Percentiles rank a stretch among this genome's conserved stretches.
Evolutionary conservation across 2,329 filamentous ascomycete species (phyloP).

Genomic region (Trichoderma pleuroti): DNA sequence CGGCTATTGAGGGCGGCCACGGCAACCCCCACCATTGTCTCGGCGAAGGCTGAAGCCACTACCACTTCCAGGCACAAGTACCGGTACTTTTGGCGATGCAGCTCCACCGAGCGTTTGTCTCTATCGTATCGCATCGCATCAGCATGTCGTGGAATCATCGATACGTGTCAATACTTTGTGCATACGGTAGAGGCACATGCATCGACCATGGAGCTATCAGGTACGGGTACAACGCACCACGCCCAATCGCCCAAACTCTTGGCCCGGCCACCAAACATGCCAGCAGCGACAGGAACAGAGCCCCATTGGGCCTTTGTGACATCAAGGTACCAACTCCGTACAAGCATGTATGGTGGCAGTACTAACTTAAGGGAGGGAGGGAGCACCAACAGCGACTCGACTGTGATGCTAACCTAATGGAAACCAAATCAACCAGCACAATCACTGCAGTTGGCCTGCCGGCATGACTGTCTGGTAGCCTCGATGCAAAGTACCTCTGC

Average conservation of each 20-base stretch:
- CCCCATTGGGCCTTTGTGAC: neutral
- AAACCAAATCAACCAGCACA: neutral
- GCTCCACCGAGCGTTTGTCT: conserved; percentile 1
- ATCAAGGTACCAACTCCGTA: neutral
- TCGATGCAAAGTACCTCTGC: neutral
- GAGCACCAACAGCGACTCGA: neutral
- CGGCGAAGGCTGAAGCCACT: conserved; percentile 13
- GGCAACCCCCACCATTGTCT: neutral
- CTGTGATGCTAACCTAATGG: neutral
- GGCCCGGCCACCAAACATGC: neutral
- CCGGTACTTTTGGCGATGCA: neutral
- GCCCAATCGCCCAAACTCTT: neutral
- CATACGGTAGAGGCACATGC: neutral
- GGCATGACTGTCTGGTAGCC: neutral
- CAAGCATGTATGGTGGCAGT: neutral
- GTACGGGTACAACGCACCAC: neutral
- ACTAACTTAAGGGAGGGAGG: neutral
- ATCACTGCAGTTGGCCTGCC: neutral
- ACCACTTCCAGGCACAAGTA: conserved; percentile 6
- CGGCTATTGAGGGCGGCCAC: neutral
- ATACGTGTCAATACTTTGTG: neutral
- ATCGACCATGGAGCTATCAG: neutral
- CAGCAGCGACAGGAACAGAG: neutral
- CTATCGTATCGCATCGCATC: neutral
- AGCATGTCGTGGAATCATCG: neutral